These are phyloP conservation scores for Aegilops umbellulata DNA, from an alignment of 176 grass and related monocot species.

Conservation along the genomic window DNA sequence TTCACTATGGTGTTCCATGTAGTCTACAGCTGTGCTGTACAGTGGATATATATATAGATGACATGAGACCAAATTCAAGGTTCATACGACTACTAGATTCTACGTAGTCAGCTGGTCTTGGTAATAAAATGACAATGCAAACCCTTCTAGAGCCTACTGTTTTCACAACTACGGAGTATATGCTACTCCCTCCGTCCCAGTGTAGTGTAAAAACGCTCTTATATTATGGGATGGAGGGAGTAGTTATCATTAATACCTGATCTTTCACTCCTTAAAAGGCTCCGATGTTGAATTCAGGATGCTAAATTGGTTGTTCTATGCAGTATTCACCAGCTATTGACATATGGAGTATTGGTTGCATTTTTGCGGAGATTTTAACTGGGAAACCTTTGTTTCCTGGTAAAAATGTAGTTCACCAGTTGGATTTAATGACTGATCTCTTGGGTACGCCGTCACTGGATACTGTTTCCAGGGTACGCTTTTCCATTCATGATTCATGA, in stretches of 20 bases:
- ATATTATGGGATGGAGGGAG: neutral
- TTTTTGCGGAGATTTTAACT: conserved; percentile 92
- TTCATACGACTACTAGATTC: neutral
- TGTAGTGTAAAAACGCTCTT: too few species aligned
- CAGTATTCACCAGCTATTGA: conserved; percentile 99
- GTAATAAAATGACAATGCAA: neutral
- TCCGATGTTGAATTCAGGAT: conserved; percentile 8
- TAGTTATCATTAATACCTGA: conserved; percentile 22
- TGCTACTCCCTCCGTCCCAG: too few species aligned
- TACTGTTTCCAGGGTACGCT: conserved; percentile 76
- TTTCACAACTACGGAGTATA: neutral
- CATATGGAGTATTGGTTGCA: conserved; percentile 99
- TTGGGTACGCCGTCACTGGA: conserved; percentile 82
- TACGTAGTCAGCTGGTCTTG: neutral
- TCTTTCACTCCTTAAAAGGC: neutral
- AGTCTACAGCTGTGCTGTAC: neutral
- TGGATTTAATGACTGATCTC: conserved; percentile 99
- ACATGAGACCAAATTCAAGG: neutral
- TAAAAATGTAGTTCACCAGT: conserved; percentile 99
- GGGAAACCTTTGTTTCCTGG: conserved; percentile 99
- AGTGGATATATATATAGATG: neutral
- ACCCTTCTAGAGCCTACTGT: neutral
- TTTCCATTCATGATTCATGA: conserved; percentile 22
- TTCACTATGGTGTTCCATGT: neutral
- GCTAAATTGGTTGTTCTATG: conserved; percentile 42